These are phyloP conservation scores for Crucihimalaya himalaica DNA, from an alignment of 345 rosid species.

Conservation along the genomic window DNA sequence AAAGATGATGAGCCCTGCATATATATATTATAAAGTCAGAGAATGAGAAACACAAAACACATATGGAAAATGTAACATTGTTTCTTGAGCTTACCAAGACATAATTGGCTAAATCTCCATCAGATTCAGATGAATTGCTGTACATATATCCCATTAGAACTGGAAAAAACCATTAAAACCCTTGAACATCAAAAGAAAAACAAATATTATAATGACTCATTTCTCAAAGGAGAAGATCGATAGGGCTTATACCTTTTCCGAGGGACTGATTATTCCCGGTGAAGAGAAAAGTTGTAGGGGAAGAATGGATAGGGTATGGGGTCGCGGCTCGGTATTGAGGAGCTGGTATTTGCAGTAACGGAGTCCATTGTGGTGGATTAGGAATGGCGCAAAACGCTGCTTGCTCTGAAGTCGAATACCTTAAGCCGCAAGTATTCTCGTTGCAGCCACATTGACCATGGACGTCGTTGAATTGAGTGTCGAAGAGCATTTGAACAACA, in stretches of 20 bases:
- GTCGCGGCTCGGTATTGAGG: conserved; percentile 64
- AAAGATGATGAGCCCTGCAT: conserved; percentile 69
- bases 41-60: neutral
- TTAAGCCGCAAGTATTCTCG: conserved; percentile 59
- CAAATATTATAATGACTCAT: neutral
- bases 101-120: conserved; percentile 46
- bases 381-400: conserved; percentile 55
- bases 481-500: conserved; percentile 52
- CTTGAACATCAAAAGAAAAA: neutral
- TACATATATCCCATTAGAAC: conserved; percentile 58
- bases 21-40: conserved; percentile 19
- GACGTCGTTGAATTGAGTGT: conserved; percentile 39
- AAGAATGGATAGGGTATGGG: conserved; percentile 45
- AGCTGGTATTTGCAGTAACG: conserved; percentile 76
- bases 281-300: conserved; percentile 66
- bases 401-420: conserved; percentile 59
- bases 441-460: conserved; percentile 67
- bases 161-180: conserved; percentile 33
- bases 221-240: neutral
- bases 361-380: conserved; percentile 75
- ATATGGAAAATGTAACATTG: neutral
- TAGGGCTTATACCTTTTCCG: conserved; percentile 55
- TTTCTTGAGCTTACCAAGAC: conserved; percentile 50
- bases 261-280: conserved; percentile 74
- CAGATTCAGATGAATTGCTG: conserved; percentile 45